A percentile compares a stretch with the other conserved stretches of the same genome.
phyloP scores from a whole-genome alignment of 1,139 yeast genomes.

The Geotrichum phurueaensis region DNA sequence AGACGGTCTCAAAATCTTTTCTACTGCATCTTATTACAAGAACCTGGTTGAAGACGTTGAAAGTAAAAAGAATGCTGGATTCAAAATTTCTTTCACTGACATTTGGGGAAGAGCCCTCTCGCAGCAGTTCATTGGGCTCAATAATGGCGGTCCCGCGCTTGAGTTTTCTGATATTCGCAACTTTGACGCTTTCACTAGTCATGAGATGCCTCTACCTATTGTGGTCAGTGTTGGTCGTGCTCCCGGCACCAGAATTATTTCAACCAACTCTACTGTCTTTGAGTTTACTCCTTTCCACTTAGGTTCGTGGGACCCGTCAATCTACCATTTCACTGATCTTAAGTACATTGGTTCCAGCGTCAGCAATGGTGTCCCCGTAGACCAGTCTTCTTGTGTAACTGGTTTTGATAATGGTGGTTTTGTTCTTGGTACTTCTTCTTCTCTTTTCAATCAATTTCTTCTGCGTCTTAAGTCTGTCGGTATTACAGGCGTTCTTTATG shows the following conservation, averaged over 20 bases:
- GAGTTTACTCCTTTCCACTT: conserved; percentile 78
- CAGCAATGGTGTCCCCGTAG: conserved; percentile 45
- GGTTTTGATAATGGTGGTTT: conserved; percentile 79
- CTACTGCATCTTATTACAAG: conserved; percentile 51
- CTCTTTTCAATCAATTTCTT: conserved; percentile 67
- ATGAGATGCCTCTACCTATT: conserved; percentile 83
- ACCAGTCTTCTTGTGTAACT: conserved; percentile 43
- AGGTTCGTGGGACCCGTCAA: conserved; percentile 84
- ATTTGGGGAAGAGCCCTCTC: conserved; percentile 88
- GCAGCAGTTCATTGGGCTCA: conserved; percentile 59
- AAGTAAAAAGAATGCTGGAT: conserved; percentile 69
- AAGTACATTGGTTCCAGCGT: conserved; percentile 69
- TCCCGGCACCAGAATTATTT: conserved; percentile 48
- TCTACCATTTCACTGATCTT: conserved; percentile 64
- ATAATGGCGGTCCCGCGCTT: conserved; percentile 58
- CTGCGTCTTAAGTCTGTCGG: conserved; percentile 53
- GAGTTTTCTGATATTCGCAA: conserved; percentile 61
- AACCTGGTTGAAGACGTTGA: conserved; percentile 49
- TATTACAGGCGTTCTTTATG: conserved; percentile 44
- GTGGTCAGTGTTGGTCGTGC: conserved; percentile 80
- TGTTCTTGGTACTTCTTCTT: conserved; percentile 70
- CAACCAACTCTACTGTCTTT: conserved; percentile 69
- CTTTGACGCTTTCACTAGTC: conserved; percentile 49
- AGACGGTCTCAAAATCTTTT: conserved; percentile 62
- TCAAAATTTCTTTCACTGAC: conserved; percentile 73